Evolutionary conservation across 2,329 filamentous ascomycete species (phyloP).

Genomic region (Sarocladium kiliense): DNA sequence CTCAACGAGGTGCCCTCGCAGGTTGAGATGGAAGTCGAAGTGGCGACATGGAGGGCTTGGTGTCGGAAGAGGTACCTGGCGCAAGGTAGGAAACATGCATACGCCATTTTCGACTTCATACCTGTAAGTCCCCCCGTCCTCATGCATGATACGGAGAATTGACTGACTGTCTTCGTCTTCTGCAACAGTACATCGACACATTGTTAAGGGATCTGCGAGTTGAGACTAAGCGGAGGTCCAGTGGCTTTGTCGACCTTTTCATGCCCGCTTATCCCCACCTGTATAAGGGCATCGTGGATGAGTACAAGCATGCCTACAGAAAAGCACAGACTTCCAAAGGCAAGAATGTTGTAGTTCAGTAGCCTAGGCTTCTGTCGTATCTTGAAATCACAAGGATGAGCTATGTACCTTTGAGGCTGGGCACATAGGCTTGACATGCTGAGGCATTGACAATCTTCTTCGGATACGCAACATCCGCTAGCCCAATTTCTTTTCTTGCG

Average conservation of each 20-base stretch:
- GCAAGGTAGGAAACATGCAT: slow-evolving; percentile 23
- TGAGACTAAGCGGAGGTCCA: slow-evolving; percentile 14
- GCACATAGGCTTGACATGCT: too few relatives aligned
- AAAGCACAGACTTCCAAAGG: too few relatives aligned
- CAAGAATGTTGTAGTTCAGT: too few relatives aligned
- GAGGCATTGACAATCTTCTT: too few relatives aligned
- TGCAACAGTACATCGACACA: slow-evolving; percentile 16
- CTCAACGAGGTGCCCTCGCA: slow-evolving; percentile 17
- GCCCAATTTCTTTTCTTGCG: too few relatives aligned
- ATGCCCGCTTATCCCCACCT: slow-evolving; percentile 12
- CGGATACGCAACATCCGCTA: too few relatives aligned
- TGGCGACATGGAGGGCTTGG: slow-evolving; percentile 26
- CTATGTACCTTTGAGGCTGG: too few relatives aligned
- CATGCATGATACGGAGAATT: too few relatives aligned
- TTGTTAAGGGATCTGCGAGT: slow-evolving; percentile 15
- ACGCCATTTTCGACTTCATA: slow-evolving; percentile 26
- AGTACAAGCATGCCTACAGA: slow-evolving; percentile 10
- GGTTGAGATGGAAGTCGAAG: slow-evolving; percentile 23
- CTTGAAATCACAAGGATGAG: too few relatives aligned
- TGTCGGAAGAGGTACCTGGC: slow-evolving; percentile 24
- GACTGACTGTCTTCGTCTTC: neutral
- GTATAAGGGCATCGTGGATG: slow-evolving; percentile 14
- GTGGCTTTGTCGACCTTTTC: slow-evolving; percentile 14
- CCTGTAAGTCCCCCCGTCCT: too few relatives aligned
- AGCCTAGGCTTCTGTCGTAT: too few relatives aligned